Conservation (phyloP, 257 asterid genomes). For the Jacaranda mimosifolia region DNA sequence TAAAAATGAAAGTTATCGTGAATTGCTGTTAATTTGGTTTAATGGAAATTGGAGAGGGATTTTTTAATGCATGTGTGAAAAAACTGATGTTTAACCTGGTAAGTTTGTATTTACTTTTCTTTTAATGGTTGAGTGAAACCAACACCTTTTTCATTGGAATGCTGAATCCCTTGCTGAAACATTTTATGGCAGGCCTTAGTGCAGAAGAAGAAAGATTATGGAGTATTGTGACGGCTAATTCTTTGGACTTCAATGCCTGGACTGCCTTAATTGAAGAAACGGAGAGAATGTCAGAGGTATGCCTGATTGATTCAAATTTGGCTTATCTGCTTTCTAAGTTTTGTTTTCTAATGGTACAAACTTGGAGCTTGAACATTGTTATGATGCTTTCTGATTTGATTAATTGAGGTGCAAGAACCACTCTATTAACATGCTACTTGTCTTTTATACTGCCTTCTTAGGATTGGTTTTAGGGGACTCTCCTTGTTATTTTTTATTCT, state of each 20-base stretch:
- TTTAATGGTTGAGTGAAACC: background rate
- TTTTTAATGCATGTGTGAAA: slow-evolving; percentile 4
- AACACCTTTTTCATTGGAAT: slow-evolving; percentile 11
- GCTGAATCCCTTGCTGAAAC: background rate
- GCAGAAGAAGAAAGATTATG: slow-evolving; percentile 95
- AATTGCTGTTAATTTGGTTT: slow-evolving; percentile 17
- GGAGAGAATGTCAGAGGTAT: slow-evolving; percentile 90
- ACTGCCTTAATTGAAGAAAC: slow-evolving; percentile 94
- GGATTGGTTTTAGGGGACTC: slow-evolving; percentile 3
- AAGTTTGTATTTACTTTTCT: background rate
- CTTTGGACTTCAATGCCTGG: slow-evolving; percentile 92
- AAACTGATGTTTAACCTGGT: background rate
- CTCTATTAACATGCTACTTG: background rate
- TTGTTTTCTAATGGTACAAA: slow-evolving; percentile 17
- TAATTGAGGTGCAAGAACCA: background rate
- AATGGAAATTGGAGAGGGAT: slow-evolving; percentile 16
- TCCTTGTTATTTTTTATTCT: slow-evolving; percentile 2
- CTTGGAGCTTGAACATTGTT: slow-evolving; percentile 15
- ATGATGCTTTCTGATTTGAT: background rate
- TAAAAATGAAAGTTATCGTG: background rate
- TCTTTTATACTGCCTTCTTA: slow-evolving; percentile 21
- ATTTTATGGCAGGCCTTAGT: slow-evolving; percentile 64
- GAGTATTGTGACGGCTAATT: slow-evolving; percentile 91
- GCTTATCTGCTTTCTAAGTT: slow-evolving; percentile 13
- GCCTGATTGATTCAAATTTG: slow-evolving; percentile 25